Evolutionary conservation across 306 rosid species (phyloP).

Genomic region (Pyrus pyrifolia): DNA sequence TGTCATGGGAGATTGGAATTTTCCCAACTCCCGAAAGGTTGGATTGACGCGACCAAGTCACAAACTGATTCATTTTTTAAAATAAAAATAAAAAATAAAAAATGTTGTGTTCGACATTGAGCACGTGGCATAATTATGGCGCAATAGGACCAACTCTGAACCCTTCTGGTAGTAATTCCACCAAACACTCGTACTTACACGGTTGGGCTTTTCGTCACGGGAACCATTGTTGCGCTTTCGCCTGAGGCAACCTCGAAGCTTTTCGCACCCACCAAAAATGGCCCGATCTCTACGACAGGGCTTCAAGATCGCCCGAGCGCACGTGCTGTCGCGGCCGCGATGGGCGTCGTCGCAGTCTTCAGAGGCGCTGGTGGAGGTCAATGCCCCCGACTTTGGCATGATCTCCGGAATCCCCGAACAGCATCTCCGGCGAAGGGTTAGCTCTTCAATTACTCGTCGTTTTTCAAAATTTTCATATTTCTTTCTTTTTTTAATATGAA

Average conservation of each 20-base stretch:
- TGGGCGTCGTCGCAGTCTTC: slow-evolving; percentile 15
- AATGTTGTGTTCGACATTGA: not conserved
- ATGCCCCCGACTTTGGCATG: slow-evolving; percentile 5
- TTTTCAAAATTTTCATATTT: not conserved
- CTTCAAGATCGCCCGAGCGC: not conserved
- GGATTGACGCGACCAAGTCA: too few species aligned
- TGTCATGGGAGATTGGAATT: too few species aligned
- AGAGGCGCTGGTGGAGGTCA: slow-evolving; percentile 16
- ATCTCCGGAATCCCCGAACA: slow-evolving; percentile 31
- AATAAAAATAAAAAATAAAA: not conserved
- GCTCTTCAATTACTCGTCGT: not conserved
- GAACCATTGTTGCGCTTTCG: not conserved
- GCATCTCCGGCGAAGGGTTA: slow-evolving; percentile 30
- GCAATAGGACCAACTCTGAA: not conserved
- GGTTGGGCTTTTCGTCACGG: not conserved
- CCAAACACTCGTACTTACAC: not conserved
- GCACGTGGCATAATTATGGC: not conserved
- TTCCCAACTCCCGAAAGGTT: too few species aligned
- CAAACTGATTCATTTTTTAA: rapidly evolving
- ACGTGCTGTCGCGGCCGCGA: not conserved
- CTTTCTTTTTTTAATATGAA: too few species aligned
- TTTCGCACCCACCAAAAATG: slow-evolving; percentile 8
- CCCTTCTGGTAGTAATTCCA: not conserved
- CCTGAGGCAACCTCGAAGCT: not conserved
- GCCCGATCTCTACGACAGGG: slow-evolving; percentile 21